Base-by-base conservation (phyloP, 1,284 basidiomycete genomes). In the Amylostereum areolatum region DNA sequence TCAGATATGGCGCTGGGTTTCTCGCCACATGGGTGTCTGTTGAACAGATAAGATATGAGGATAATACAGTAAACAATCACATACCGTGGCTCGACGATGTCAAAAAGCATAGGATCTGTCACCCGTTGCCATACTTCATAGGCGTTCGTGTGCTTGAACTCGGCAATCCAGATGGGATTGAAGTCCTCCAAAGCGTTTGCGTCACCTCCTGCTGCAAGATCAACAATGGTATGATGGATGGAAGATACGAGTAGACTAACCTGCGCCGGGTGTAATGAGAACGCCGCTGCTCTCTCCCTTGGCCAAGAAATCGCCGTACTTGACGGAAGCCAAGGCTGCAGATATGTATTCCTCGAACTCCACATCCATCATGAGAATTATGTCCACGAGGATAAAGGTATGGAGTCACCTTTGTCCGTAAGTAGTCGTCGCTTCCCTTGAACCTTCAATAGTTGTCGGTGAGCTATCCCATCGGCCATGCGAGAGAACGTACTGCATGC, bases 371-470 rank as follows among this genome's bases (percentile, higher is more conserved):
- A 8, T 48, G 11, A 50, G 37, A 5, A 45, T 48, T 8, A 43
- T 36, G 27, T 40, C 34, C 28, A 18, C 12, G 50, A 44, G 41
- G 33, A 8, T 5, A 24, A 32, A 36, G 25, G 47, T 35, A 51
- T 28, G 42, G 25, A 62, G 70, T 56, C 58, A 89, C 90, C 77
- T 95, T 93, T 36, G 80, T 76, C 48, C 94, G 74, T 34, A 97
- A 67, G 63, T 95, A 96, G 65, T 97, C 95, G 60, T 97, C 93
- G 56, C 89, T 92, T 9, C 94, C 94, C 64, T 87, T 85, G 68
- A 95, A 97, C 57, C 84, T 86, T 58, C 93, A 59, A 43, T 41
- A 35, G 46, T 55, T 33, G 48, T 59, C n/a, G n/a, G n/a, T n/a
- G n/a, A n/a, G n/a, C n/a, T n/a, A n/a, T n/a, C n/a, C n/a, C n/a